Evolutionary conservation across 495 filamentous ascomycete species (phyloP).

Genomic region (Parathielavia appendiculata): DNA sequence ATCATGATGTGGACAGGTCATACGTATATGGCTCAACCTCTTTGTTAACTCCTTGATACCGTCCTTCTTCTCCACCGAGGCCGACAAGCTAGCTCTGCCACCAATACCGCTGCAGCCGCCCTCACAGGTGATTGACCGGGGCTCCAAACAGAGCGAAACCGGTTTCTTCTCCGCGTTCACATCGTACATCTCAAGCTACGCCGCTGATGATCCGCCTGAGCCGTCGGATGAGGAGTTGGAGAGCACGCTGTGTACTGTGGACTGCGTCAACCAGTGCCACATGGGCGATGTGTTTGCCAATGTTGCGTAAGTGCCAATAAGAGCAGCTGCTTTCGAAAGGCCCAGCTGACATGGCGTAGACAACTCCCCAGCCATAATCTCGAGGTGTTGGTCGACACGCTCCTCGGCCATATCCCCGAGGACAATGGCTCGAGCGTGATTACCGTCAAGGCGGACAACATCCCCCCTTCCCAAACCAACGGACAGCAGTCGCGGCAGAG

Average conservation of each 20-base stretch:
- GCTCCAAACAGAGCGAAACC: slow-evolving; percentile 65
- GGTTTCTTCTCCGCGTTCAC: slow-evolving; percentile 91
- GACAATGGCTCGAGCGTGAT: slow-evolving; percentile 77
- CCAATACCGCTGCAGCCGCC: slow-evolving; percentile 85
- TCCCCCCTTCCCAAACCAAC: slow-evolving; percentile 53
- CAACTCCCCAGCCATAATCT: slow-evolving; percentile 64
- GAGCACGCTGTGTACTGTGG: slow-evolving; percentile 87
- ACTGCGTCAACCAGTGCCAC: slow-evolving; percentile 86
- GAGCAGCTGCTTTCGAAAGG: neutral
- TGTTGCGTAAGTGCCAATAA: slow-evolving; percentile 58
- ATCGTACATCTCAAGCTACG: slow-evolving; percentile 96
- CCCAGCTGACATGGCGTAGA: slow-evolving; percentile 37
- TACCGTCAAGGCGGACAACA: slow-evolving; percentile 76
- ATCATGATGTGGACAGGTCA: slow-evolving; percentile 50
- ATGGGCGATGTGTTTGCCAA: slow-evolving; percentile 80
- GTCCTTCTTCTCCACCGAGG: slow-evolving; percentile 69
- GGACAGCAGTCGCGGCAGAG: slow-evolving; percentile 48
- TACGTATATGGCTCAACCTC: slow-evolving; percentile 88
- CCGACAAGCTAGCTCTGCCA: slow-evolving; percentile 65
- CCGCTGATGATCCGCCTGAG: slow-evolving; percentile 94
- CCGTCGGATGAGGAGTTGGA: slow-evolving; percentile 96
- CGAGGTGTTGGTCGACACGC: slow-evolving; percentile 60
- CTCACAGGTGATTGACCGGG: slow-evolving; percentile 89
- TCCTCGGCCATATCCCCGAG: slow-evolving; percentile 82
- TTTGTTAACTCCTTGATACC: slow-evolving; percentile 94